A percentile compares a stretch with the other conserved stretches of the same genome.
phyloP scores from a whole-genome alignment of 225 moss, liverwort and hornwort species.

The Polytrichum formosum region DNA sequence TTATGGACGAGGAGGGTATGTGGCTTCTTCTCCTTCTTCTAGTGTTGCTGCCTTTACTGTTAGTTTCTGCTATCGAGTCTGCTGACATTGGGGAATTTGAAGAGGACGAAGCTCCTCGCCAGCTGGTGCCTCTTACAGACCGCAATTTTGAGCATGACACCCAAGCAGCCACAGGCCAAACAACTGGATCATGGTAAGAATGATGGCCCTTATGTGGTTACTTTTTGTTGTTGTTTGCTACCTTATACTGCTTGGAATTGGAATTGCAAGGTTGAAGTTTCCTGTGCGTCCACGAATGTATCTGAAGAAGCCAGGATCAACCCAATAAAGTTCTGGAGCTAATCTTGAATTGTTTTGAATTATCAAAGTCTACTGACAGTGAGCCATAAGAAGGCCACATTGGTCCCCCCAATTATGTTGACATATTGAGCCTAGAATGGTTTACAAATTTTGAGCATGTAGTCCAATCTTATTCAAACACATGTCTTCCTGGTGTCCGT shows the following conservation, averaged over 20 bases:
- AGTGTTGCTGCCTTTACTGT: conserved; percentile 16
- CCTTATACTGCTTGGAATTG: neutral
- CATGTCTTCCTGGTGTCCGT: no score
- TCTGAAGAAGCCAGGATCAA: no score
- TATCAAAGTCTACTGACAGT: no score
- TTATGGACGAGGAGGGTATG: conserved; percentile 1
- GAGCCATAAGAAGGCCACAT: no score
- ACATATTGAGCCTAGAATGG: no score
- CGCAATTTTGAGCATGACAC: conserved; percentile 90
- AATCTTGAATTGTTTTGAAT: no score
- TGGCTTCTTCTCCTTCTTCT: conserved; percentile 23
- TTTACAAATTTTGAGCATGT: no score
- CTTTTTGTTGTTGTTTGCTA: neutral
- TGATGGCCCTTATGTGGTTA: neutral
- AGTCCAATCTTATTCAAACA: no score
- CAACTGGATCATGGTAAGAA: conserved; percentile 76
- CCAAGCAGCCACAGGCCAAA: conserved; percentile 92
- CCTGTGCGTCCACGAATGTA: no score
- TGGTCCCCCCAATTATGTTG: no score
- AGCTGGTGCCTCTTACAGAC: conserved; percentile 57
- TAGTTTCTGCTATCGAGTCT: conserved; percentile 28
- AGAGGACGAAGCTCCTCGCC: conserved; percentile 29
- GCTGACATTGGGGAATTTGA: conserved; percentile 54
- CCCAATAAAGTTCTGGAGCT: no score
- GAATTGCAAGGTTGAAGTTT: neutral